Evolutionary conservation across 129 eudicot species (phyloP).

Genomic region (Cynara cardunculus): DNA sequence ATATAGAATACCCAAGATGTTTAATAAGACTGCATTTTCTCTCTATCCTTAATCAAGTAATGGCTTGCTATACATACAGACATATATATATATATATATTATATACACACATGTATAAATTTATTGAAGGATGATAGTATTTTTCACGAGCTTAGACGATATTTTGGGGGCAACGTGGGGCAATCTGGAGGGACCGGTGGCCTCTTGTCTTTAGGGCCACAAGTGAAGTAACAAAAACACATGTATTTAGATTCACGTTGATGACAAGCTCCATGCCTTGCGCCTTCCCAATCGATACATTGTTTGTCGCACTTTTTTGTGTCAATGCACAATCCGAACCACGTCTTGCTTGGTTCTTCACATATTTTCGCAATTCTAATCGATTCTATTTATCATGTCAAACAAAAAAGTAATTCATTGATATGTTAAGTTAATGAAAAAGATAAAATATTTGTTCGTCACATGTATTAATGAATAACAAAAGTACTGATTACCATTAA

Average conservation of each 20-base stretch:
- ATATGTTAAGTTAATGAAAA: background rate
- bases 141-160: background rate
- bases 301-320: background rate
- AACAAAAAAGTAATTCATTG: background rate
- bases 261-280: constrained; percentile 24
- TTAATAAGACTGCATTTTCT: background rate
- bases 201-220: background rate
- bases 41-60: background rate
- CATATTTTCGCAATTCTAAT: background rate
- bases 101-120: too few relatives aligned
- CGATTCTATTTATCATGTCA: background rate
- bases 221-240: constrained; percentile 22
- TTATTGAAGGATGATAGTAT: background rate
- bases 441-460: background rate
- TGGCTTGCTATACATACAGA: background rate
- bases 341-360: constrained; percentile 16
- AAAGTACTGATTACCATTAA: background rate
- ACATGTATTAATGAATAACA: background rate
- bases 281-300: constrained; percentile 19
- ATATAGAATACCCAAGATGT: background rate
- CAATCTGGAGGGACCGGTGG: background rate
- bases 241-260: constrained; percentile 8
- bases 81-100: too few relatives aligned
- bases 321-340: constrained; percentile 7
- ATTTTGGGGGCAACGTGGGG: background rate